Evolutionary conservation across 1,139 yeast species (phyloP).

Genomic region (Saccharomyces hybrid): DNA sequence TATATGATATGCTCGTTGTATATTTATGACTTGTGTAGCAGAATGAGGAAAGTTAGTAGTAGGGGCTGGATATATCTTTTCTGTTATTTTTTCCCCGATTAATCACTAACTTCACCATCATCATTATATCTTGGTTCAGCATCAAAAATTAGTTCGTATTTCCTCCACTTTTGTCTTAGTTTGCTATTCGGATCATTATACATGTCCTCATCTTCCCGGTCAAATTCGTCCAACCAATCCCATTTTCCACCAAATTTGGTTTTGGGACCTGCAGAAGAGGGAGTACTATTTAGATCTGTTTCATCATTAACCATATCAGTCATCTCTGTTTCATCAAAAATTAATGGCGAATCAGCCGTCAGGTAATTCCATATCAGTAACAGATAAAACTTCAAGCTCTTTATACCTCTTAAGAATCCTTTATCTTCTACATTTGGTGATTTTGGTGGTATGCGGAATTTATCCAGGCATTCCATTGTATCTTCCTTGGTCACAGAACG

Average conservation of each 20-base stretch:
- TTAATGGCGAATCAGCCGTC: conserved; percentile 33
- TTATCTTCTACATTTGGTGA: conserved; percentile 57
- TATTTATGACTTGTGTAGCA: neutral
- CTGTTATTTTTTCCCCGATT: neutral
- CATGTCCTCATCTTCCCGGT: conserved; percentile 33
- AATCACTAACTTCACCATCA: conserved; percentile 29
- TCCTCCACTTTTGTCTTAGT: conserved; percentile 31
- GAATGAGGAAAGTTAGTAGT: neutral
- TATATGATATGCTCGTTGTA: neutral
- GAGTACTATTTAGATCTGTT: conserved; percentile 10
- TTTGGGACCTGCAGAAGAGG: neutral
- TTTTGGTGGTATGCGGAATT: conserved; percentile 58
- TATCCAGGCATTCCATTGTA: conserved; percentile 29
- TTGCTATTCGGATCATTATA: conserved; percentile 24
- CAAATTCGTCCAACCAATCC: conserved; percentile 46
- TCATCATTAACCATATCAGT: conserved; percentile 28
- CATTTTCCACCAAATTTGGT: conserved; percentile 27
- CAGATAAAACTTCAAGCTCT: conserved; percentile 58
- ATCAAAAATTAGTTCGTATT: conserved; percentile 30
- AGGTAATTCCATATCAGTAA: conserved; percentile 44
- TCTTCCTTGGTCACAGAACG: conserved; percentile 78
- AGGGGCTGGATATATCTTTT: neutral
- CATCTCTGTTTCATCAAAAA: conserved; percentile 24
- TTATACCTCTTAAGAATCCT: conserved; percentile 80
- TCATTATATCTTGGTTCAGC: conserved; percentile 30